phyloP scores from a whole-genome alignment of 2,329 filamentous ascomycete genomes.

The Ophiocordyceps sinensis region DNA sequence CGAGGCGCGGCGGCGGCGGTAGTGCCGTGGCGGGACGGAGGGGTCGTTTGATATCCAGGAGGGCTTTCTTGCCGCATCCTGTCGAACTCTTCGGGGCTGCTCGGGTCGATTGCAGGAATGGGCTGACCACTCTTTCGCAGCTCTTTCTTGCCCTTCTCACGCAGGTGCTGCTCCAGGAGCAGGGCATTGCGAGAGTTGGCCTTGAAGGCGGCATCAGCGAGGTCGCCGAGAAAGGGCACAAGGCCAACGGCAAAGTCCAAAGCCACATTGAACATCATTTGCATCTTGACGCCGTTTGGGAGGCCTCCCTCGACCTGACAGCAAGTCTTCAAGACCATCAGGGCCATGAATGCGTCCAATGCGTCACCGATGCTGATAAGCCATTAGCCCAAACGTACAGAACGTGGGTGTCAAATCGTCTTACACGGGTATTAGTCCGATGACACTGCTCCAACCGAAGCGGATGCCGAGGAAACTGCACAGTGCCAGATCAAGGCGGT shows the following conservation, averaged over 20 bases:
- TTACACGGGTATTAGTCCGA: conserved; percentile 71
- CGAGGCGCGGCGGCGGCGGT: conserved; percentile 10
- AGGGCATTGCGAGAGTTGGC: conserved; percentile 66
- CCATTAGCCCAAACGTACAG: neutral
- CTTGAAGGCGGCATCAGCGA: conserved; percentile 58
- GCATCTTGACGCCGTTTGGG: conserved; percentile 39
- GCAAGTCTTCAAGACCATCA: conserved; percentile 62
- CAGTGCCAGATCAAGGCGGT: conserved; percentile 70
- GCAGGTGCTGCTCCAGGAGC: conserved; percentile 52
- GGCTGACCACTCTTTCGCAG: conserved; percentile 31
- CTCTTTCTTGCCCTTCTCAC: conserved; percentile 49
- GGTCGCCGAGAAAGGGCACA: conserved; percentile 61
- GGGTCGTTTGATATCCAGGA: conserved; percentile 11
- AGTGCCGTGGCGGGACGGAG: conserved; percentile 10
- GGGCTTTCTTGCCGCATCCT: conserved; percentile 16
- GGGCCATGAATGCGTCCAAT: conserved; percentile 56
- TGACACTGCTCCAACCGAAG: conserved; percentile 80
- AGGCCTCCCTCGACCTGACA: conserved; percentile 64
- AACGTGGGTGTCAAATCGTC: conserved; percentile 17
- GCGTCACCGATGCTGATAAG: conserved; percentile 57
- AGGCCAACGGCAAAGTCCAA: conserved; percentile 63
- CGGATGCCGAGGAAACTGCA: conserved; percentile 70
- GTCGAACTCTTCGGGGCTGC: conserved; percentile 37
- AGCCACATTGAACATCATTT: conserved; percentile 70
- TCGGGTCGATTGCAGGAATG: conserved; percentile 34